Evolutionary conservation across 192 early-diverging fungal species (phyloP), one percentile per base, ranked within the genome.

Genomic region (Coemansia sp.): DNA sequence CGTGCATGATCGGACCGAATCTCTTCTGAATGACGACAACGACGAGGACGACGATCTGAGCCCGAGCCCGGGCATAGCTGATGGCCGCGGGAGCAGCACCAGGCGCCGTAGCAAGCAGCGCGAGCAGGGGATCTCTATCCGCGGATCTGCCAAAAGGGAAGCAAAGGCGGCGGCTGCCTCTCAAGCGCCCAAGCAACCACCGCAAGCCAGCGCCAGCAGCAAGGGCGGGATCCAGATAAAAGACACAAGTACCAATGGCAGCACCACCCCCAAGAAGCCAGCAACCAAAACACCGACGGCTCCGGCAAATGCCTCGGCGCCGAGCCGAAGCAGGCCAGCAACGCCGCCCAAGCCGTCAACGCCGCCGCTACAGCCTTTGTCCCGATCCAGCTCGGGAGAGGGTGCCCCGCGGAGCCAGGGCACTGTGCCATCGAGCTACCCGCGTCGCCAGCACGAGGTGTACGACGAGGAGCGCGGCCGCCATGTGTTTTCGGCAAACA

Each of bases 401-500:
- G 50, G 57, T 6, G 53, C 52, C 17, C 3, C 38, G 9, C 40
- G 14, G 10, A 20, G 25, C 7, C 37, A 50, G 16, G 41, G 38
- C 34, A 19, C 34, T 6, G 38, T 39, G 29, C 54, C 48, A 14
- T 54, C 43, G 27, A 32, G 60, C 26, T 43, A 59, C 35, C 25
- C 54, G 62, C 61, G 62, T 8, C 56, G 68, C 7, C 68, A 72
- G 38, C 53, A 48, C 25, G 68, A 72, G 35, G 54, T 38, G 14
- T 60, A 72, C 39, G 68, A 72, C 32, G 68, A 72, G 47, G 46
- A 64, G 26, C 68, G 68, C 18, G 68, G 68, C 2, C 51, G 56
- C 13, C 68, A 72, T 27, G 19, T 64, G 28, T 72, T 56, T 23
- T 72, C 68, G 0, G 57, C 60, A 38, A 72, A 65, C 33, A 56